These are phyloP conservation scores for Starmerella sirachaensis DNA, from an alignment of 805 yeast genomes.

Conservation along the genomic window DNA sequence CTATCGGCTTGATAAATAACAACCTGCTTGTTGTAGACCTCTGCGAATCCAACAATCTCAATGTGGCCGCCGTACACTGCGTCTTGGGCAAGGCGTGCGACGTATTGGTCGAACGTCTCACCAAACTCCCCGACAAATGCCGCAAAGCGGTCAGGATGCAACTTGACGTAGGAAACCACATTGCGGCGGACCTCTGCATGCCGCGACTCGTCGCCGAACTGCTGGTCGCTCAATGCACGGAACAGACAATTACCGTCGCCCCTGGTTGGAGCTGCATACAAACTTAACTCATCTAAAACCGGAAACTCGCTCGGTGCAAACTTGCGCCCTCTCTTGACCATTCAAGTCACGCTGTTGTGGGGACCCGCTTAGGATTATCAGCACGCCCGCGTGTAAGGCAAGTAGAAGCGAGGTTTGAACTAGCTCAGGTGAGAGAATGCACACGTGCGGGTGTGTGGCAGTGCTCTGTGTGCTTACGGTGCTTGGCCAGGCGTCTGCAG, in stretches of 20 bases:
- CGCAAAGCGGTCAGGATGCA: conserved; percentile 25
- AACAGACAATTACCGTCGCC: conserved; percentile 37
- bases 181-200: conserved; percentile 25
- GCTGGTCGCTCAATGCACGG: conserved; percentile 33
- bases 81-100: conserved; percentile 29
- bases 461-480: too few species aligned
- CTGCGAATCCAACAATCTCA: conserved; percentile 34
- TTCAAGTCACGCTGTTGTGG: too few species aligned
- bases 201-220: conserved; percentile 29
- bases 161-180: conserved; percentile 28
- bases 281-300: conserved; percentile 26
- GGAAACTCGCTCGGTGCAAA: conserved; percentile 29
- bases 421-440: too few species aligned
- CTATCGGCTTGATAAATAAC: conserved; percentile 31
- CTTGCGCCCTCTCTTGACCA: conserved; percentile 2
- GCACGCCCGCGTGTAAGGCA: too few species aligned
- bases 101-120: conserved; percentile 29
- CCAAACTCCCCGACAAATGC: conserved; percentile 29
- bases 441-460: too few species aligned
- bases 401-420: too few species aligned
- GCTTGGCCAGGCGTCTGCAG: too few species aligned
- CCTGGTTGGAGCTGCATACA: conserved; percentile 30
- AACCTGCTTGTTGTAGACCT: conserved; percentile 25
- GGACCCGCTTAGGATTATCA: too few species aligned
- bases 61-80: conserved; percentile 34